Evolutionary conservation across 495 filamentous ascomycete species (phyloP).

Genomic region (Daldinia grandis): DNA sequence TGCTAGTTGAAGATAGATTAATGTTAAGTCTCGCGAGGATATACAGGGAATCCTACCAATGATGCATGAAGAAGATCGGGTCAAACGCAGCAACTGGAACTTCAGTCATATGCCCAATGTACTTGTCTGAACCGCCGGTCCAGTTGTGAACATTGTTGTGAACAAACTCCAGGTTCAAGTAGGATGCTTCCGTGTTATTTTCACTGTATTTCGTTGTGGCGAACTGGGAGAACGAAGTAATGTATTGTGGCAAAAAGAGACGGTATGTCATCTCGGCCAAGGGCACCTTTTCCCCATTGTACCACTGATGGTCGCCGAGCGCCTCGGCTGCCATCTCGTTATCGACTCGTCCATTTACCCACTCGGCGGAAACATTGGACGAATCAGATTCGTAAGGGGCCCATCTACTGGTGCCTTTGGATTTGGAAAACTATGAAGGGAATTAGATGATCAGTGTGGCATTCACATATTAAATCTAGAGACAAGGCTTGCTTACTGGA

Average conservation of each 20-base stretch:
- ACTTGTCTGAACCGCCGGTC: background rate
- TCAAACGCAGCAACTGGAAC: constrained; percentile 5
- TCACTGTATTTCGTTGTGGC: background rate
- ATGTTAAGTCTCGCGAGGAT: background rate
- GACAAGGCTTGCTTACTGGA: background rate
- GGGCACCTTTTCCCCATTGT: background rate
- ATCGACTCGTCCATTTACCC: background rate
- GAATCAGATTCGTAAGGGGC: background rate
- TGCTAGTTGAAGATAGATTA: background rate
- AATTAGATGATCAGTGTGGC: background rate
- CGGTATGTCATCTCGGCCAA: constrained; percentile 6
- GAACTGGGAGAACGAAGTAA: constrained; percentile 2
- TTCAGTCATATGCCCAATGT: constrained; percentile 2
- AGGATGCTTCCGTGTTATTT: background rate
- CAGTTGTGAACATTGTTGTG: constrained; percentile 5
- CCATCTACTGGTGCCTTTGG: constrained; percentile 3
- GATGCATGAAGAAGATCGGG: constrained; percentile 4
- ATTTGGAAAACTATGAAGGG: background rate
- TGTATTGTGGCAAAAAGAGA: background rate
- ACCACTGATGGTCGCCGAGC: background rate
- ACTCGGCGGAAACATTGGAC: constrained; percentile 3
- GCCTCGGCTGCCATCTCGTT: background rate
- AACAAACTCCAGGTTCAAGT: constrained; percentile 4
- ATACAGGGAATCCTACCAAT: background rate
- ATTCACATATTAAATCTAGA: background rate